Percentiles rank a stretch among this genome's conserved stretches.
These are phyloP conservation scores for Blastocystis sp. DNA, from an alignment of 352 stramenopile species.

Conservation along the genomic window DNA sequence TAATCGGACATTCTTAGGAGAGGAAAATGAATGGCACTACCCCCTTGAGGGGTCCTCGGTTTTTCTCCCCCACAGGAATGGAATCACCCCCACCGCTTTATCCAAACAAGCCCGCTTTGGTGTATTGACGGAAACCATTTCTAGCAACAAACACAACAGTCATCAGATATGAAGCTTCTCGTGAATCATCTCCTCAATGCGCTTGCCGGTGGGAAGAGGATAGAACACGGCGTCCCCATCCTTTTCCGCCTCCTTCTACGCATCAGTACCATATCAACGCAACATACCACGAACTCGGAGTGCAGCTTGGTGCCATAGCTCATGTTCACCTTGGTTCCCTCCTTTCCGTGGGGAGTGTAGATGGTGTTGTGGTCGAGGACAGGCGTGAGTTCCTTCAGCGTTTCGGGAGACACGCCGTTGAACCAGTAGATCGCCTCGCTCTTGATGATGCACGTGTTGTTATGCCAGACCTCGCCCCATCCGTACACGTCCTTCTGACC, in stretches of 20 bases:
- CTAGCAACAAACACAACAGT: constrained; percentile 18
- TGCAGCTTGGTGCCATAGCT: background rate
- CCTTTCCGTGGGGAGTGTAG: constrained; percentile 59
- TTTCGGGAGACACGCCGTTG: constrained; percentile 19
- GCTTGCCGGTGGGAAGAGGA: constrained; percentile 17
- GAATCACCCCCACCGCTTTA: background rate
- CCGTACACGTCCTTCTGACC: constrained; percentile 44
- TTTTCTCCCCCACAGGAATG: background rate
- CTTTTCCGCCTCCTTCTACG: constrained; percentile 34
- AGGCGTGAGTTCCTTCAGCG: constrained; percentile 43
- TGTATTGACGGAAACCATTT: background rate
- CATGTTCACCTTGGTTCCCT: background rate
- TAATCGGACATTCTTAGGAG: background rate
- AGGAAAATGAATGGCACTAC: background rate
- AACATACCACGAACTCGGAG: constrained; percentile 38
- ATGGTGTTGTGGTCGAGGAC: constrained; percentile 57
- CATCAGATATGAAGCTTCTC: constrained; percentile 60
- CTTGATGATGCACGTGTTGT: constrained; percentile 69
- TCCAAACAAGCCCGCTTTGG: background rate
- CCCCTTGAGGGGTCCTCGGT: background rate
- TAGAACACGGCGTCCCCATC: constrained; percentile 59
- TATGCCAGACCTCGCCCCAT: constrained; percentile 59
- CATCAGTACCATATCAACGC: background rate
- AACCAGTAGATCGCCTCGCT: constrained; percentile 54
- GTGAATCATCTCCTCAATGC: constrained; percentile 65